Base-by-base conservation (phyloP, 371 early-diverging fungal genomes). In the Capniomyces stellatus region DNA sequence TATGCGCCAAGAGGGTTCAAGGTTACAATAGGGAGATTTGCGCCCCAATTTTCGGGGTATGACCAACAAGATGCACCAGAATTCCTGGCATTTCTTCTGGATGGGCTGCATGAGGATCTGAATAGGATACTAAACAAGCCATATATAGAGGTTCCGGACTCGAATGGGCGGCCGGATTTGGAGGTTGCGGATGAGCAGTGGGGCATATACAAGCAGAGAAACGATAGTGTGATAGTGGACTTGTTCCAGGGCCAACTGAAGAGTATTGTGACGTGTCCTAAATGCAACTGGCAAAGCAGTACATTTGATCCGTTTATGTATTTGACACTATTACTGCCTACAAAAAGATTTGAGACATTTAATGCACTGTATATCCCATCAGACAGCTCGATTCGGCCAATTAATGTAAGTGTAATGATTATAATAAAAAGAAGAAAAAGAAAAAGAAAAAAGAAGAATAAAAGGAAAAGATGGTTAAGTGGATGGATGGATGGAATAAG, bases 61-160 rank as follows among this genome's bases (percentile, higher is more conserved):
- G 58, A 63, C 53, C 96, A 97, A 70, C 93, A 97, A 67, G 98
- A 97, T 64, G 93, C 95, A 2, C 89, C 92, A 54, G 96, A 97
- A 64, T 94, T 92, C 60, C 60, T 96, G 41, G 85, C 87, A 29
- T 92, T 83, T 56, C 58, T 97, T 15, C 67, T 97, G 54, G 91
- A 97, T 66, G 92, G 89, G 1, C 63, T 97, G 48, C 93, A 94
- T 66, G 93, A 93, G 58, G 98, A 97, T 58, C 76, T 94, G 57
- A 69, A 69, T 54, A 58, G 68, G 19, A 67, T 69, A 10, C 28
- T 40, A 30, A 49, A 59, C 23, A 69, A 69, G 50, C 69, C 69
- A 1, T 64, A 65, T 44, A 58, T 61, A 24, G 66, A 69, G 30
- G 56, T 57, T 10, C 64, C 64, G 23, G 69, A 64, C 22, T 54